Conservation (phyloP, 345 rosid species). For the Eucalyptus pauciflora region DNA sequence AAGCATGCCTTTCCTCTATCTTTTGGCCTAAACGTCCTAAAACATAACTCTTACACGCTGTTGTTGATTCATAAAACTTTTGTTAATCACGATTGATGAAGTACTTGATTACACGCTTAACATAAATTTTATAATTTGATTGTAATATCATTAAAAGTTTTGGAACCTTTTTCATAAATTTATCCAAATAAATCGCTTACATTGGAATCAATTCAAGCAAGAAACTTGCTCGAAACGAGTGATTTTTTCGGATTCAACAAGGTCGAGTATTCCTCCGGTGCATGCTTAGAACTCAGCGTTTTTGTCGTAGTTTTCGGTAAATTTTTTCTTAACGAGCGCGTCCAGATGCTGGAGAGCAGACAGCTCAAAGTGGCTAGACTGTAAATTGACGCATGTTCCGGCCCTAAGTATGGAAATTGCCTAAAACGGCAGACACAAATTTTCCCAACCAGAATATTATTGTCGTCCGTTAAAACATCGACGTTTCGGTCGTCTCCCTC, state of each 20-base stretch:
- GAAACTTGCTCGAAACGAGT: rapidly evolving
- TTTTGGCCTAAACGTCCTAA: neutral
- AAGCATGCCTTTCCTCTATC: rapidly evolving
- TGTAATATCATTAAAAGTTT: rapidly evolving
- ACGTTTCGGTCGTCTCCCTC: neutral
- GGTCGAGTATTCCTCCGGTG: rapidly evolving
- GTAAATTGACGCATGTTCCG: neutral
- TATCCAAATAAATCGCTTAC: rapidly evolving
- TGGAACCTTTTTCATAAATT: rapidly evolving
- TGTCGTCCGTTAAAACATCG: neutral
- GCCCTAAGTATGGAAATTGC: neutral
- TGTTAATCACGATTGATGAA: neutral
- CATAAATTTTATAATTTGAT: neutral
- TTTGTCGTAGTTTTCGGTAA: rapidly evolving
- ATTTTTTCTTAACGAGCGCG: neutral
- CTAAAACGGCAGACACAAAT: neutral
- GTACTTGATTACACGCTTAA: neutral
- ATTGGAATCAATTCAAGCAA: rapidly evolving
- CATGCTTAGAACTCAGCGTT: neutral
- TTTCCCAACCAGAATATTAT: neutral
- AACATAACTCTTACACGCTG: rapidly evolving
- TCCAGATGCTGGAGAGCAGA: neutral
- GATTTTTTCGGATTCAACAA: neutral
- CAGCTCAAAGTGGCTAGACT: neutral
- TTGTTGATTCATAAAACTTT: neutral